These are phyloP conservation scores for Chlorella sp. DNA, from an alignment of 139 green algal species.

Conservation along the genomic window DNA sequence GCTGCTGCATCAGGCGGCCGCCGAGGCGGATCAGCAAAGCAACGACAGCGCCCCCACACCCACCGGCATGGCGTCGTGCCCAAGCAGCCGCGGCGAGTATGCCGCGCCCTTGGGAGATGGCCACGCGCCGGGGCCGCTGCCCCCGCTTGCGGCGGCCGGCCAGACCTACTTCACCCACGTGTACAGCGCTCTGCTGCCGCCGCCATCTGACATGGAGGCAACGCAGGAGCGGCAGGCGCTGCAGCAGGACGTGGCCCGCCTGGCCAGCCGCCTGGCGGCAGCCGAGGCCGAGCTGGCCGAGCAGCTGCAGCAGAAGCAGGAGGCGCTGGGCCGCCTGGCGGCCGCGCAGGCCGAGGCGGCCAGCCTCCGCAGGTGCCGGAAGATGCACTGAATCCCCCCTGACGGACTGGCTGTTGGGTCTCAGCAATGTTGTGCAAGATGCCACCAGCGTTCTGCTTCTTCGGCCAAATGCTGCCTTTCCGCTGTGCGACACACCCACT, in stretches of 20 bases:
- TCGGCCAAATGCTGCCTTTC: too few relatives aligned
- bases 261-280: background rate
- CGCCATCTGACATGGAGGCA: background rate
- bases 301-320: conserved; percentile 21
- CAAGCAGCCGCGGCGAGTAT: too few relatives aligned
- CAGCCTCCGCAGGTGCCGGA: background rate
- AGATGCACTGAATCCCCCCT: too few relatives aligned
- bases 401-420: too few relatives aligned
- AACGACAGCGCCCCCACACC: too few relatives aligned
- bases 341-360: background rate
- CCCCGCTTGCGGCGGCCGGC: background rate
- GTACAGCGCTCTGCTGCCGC: too few relatives aligned
- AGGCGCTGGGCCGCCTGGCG: background rate
- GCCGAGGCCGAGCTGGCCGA: background rate
- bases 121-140: too few relatives aligned
- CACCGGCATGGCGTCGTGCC: too few relatives aligned
- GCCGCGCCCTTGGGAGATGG: too few relatives aligned
- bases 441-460: too few relatives aligned
- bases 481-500: too few relatives aligned
- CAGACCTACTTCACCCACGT: background rate
- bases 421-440: too few relatives aligned
- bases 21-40: background rate
- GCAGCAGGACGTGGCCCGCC: background rate
- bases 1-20: background rate
- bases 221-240: background rate